phyloP scores from a whole-genome alignment of 495 filamentous ascomycete genomes.

The Astrothelium subdiscretum region DNA sequence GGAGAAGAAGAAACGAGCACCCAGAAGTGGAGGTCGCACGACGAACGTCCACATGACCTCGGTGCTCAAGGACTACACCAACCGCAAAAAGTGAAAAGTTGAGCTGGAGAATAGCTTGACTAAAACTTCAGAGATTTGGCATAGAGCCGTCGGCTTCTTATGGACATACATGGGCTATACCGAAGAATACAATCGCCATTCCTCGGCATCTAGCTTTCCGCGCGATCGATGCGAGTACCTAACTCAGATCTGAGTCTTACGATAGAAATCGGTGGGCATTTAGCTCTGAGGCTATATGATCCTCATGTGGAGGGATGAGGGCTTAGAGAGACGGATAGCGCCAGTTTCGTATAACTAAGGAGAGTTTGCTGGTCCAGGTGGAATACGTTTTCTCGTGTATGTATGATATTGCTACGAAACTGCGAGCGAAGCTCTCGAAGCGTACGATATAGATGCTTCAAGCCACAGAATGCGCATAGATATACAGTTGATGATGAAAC shows the following conservation, averaged over 20 bases:
- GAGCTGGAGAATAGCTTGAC: not conserved
- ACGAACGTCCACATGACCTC: constrained; percentile 90
- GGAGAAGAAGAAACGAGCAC: constrained; percentile 54
- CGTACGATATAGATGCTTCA: not conserved
- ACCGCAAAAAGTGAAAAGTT: constrained; percentile 36
- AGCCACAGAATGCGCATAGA: not conserved
- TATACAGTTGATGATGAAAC: not conserved
- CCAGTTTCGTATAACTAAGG: too few relatives aligned
- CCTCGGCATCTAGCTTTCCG: not conserved
- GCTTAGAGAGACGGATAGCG: too few relatives aligned
- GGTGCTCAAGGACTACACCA: constrained; percentile 73
- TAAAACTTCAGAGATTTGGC: not conserved
- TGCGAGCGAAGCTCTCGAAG: not conserved
- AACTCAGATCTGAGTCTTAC: too few relatives aligned
- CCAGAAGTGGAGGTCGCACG: constrained; percentile 64
- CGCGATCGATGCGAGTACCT: too few relatives aligned
- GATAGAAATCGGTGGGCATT: too few relatives aligned
- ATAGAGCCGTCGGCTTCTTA: not conserved
- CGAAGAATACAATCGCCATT: not conserved
- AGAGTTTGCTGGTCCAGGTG: too few relatives aligned
- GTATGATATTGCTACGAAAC: not conserved
- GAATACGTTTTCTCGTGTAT: too few relatives aligned
- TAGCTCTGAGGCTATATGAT: too few relatives aligned
- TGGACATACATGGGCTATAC: not conserved
- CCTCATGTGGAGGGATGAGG: too few relatives aligned